Evolutionary conservation across 805 yeast genomes (phyloP).

Genomic region (Suhomyces kilbournensis): DNA sequence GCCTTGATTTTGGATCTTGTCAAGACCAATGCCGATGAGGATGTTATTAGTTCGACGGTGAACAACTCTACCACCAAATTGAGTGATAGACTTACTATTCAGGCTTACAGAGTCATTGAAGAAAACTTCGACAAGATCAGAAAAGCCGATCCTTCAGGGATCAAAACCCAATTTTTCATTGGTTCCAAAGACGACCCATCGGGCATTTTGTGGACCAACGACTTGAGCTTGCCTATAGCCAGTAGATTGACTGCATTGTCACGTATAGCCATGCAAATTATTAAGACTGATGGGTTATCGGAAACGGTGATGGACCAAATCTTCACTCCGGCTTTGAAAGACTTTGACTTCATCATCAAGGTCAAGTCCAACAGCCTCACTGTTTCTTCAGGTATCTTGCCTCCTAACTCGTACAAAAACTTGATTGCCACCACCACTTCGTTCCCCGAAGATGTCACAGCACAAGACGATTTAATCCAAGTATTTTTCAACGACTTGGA

Average conservation of each 20-base stretch:
- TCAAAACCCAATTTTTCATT: conserved; percentile 75
- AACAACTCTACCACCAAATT: conserved; percentile 17
- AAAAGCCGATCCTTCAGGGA: conserved; percentile 75
- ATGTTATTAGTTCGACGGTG: conserved; percentile 2
- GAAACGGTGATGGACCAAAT: conserved; percentile 46
- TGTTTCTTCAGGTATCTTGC: conserved; percentile 54
- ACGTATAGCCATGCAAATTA: conserved; percentile 62
- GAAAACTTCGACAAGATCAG: conserved; percentile 67
- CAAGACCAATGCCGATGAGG: conserved; percentile 36
- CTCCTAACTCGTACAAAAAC: conserved; percentile 58
- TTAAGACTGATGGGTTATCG: conserved; percentile 44
- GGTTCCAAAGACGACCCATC: conserved; percentile 83
- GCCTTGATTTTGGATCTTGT: conserved; percentile 78
- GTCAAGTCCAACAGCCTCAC: conserved; percentile 47
- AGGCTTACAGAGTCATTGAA: conserved; percentile 59
- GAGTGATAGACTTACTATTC: conserved; percentile 60
- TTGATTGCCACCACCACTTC: conserved; percentile 43
- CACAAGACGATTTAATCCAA: conserved; percentile 58
- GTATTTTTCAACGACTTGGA: conserved; percentile 60
- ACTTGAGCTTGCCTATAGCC: conserved; percentile 67
- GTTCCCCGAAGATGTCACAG: conserved; percentile 45
- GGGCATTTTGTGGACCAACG: conserved; percentile 79
- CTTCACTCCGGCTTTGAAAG: conserved; percentile 79
- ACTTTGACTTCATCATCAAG: conserved; percentile 76
- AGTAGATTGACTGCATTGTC: conserved; percentile 85